Base-by-base conservation (phyloP, 805 yeast genomes). In the Yarrowia divulgata region DNA sequence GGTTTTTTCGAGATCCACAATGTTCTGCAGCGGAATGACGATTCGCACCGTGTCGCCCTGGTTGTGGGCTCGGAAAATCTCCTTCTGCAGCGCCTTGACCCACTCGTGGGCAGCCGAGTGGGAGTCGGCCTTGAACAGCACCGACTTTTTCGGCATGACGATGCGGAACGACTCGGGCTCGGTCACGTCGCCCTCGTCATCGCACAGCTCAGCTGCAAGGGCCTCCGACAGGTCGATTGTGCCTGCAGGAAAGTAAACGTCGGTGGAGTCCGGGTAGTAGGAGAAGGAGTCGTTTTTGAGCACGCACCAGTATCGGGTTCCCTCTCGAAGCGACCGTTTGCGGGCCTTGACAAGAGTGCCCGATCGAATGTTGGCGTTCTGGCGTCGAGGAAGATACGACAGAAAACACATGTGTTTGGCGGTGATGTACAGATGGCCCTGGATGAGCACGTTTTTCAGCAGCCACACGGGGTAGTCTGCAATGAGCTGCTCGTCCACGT, bases 341-440 rank as follows among this genome's bases (percentile, higher is more conserved):
- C 78, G 79, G 0, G 82, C 76, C 55, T 86, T 78, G 5, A 84
- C 78, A 46, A 90, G 74, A 3, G 84, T 79, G 0, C 91, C 90
- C 3, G 86, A 76, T 71, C 82, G 79, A 19, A 85, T 75, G 52
- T 52, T 66, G 3, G 83, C 75, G 2, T 84, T 83, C 23, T 81
- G 78, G 34, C 75, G 79, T 50, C 85, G 84, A 0, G 98, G 97
- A 10, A 94, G 77, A 73, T 86, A 87, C 0, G 97, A 95, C 79
- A 89, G 89, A 75, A 91, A 94, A 54, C 91, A 79, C 7, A 93
- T 75, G 71, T 85, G 85, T 16, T 83, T 80, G 52, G 81, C 78
- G 0, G 98, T 93, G 34, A 94, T 77, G 73, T 90, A 90, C 18
- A 93, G 77, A 73, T 90, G 93, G 2, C 98, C 98, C 77, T 92